Base-by-base conservation (phyloP, 129 eudicot species). In the Artemisia tridentata region DNA sequence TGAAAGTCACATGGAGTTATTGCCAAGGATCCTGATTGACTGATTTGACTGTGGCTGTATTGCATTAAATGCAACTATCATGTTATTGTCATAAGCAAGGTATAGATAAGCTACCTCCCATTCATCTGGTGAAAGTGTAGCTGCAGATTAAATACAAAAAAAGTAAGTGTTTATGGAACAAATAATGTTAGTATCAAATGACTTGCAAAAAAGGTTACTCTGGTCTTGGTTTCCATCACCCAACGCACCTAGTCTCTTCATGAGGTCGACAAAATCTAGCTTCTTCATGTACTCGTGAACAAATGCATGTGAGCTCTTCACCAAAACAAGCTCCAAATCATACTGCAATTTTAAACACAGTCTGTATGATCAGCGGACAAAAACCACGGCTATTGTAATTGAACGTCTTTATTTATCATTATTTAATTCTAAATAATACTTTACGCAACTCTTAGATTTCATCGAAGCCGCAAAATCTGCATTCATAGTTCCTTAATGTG, bases 31-130 rank as follows among this genome's bases (percentile, higher is more conserved):
- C 29, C 23, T 21, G 23, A 21, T 21, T 21, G 23, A 21, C 23
- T 21, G 23, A 21, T 21, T 21, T 21, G 23, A 21, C 23, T 21
- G 1, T 21, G 23, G 23, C 23, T 21, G 23, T 21, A 21, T 21
- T 21, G 23, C 23, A 21, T 21, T 1, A 21, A 21, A 1, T 21
- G 1, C 23, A 21, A 21, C 0, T 21, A 21, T 21, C 23, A 21
- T 21, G 23, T 0, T 21, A 21, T 21, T n/a, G n/a, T n/a, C 99
- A 54, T 90, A 95, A 34, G 99, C 88, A 73, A 86, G 72, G 80
- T 95, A 95, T 27, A 95, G 73, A 77, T 95, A 90, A 18, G 99
- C 97, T 31, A 86, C 99, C 73, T 95, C 99, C 99, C 99, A 95
- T 74, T 95, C 98, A 67, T 93, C 97, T 18, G 86, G 89, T 50